Evolutionary conservation across 192 early-diverging fungal genomes (phyloP), one percentile per base, ranked within the genome.

Genomic region (Podila horticola): DNA sequence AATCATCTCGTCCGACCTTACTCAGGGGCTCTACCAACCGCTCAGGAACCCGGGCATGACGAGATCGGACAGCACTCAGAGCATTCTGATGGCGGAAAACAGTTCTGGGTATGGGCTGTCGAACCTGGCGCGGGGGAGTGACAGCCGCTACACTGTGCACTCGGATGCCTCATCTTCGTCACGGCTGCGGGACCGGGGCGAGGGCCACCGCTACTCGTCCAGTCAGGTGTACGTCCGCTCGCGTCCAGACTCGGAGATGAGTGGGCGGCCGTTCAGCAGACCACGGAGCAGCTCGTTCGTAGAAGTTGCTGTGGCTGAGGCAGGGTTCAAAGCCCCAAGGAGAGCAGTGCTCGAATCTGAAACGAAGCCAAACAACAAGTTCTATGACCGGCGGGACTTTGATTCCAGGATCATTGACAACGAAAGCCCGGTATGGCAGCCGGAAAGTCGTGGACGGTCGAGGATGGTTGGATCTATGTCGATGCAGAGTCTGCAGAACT

Each of bases 301-400:
- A 2, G 77, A 81, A 9, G 20, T 19, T n/a, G 71, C 77, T 5
- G 77, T 73, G 20, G 71, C 77, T 0, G 77, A 81, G 13, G 71
- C 77, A 1, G 66, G 71, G 24, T 73, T 81, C 19, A 81, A 62
- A 15, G 67, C 33, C 0, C 24, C 62, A 3, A 61, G 52, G 38
- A 45, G 41, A 4, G 66, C 69, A 8, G 71, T 62, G 0, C 20
- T 81, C 4, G 71, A 59, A 8, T 20, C 41, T 9, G 77, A 69
- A 45, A 28, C 67, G 4, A 62, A 11, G 24, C 29, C 19, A 4
- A 57, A 28, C 19, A 73, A 69, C 22, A 73, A 69, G 49, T 81
- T 73, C 58, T 81, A 81, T 60, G 77, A 73, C 22, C 77, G 77
- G 13, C 66, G 77, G 2, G 71, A 81, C 31, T 81, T 81, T 30